Conservation (phyloP, 2,329 filamentous ascomycete genomes). For the Penicillium sclerotiorum region DNA sequence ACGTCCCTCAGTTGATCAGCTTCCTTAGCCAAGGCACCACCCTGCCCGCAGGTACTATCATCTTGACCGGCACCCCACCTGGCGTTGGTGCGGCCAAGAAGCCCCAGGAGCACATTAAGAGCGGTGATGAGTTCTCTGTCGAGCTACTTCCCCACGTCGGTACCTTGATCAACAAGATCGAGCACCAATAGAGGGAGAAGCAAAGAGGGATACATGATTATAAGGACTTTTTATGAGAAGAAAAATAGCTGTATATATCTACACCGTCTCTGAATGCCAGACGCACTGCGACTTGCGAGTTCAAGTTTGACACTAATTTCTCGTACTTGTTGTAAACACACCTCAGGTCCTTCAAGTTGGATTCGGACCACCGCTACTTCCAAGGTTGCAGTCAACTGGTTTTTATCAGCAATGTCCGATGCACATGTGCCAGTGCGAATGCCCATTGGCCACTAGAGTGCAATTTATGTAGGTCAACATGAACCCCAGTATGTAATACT, state of each 20-base stretch:
- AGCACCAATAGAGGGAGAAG: conserved; percentile 28
- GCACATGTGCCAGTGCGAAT: no score
- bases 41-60: conserved; percentile 45
- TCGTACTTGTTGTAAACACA: no score
- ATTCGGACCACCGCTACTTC: no score
- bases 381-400: no score
- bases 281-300: no score
- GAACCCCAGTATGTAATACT: no score
- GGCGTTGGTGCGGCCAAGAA: conserved; percentile 46
- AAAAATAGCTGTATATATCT: neutral
- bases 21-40: conserved; percentile 47
- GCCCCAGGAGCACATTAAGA: conserved; percentile 47
- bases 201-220: neutral
- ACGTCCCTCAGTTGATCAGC: conserved; percentile 48
- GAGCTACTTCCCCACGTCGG: conserved; percentile 54
- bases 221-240: neutral
- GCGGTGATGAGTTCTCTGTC: conserved; percentile 53
- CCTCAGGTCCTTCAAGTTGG: no score
- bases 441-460: no score
- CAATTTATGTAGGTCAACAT: no score
- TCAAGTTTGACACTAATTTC: no score
- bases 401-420: no score
- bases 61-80: conserved; percentile 48
- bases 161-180: conserved; percentile 51
- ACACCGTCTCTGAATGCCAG: neutral